A percentile compares a stretch with the other conserved stretches of the same genome.
Conservation (phyloP, 805 yeast genomes). For the Jamesozyma spencerorum region DNA sequence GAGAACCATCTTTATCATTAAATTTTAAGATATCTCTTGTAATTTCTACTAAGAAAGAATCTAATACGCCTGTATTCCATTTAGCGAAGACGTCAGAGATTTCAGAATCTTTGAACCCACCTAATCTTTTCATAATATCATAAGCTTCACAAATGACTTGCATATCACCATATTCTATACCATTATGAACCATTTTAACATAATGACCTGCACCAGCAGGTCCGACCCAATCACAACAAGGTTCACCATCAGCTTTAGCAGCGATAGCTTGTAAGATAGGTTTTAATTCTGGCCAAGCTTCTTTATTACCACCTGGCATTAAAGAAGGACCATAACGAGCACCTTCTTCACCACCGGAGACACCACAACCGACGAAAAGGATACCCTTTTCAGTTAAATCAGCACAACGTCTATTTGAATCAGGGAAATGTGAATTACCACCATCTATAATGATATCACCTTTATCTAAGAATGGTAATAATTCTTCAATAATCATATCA, state of each 20-base stretch:
- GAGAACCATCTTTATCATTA: constrained; percentile 84
- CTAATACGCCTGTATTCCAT: constrained; percentile 97
- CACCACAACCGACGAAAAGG: constrained; percentile 96
- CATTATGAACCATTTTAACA: constrained; percentile 99
- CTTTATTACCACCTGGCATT: constrained; percentile 98
- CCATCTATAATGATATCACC: constrained; percentile 99
- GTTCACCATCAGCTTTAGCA: constrained; percentile 96
- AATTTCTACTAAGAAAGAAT: constrained; percentile 93
- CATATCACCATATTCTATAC: constrained; percentile 99
- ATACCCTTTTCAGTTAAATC: constrained; percentile 83
- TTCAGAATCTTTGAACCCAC: constrained; percentile 82
- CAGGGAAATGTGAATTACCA: constrained; percentile 99
- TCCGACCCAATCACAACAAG: constrained; percentile 99
- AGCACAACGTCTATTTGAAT: constrained; percentile 90
- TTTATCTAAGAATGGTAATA: constrained; percentile 83
- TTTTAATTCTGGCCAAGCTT: constrained; percentile 98
- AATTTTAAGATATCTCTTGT: constrained; percentile 89
- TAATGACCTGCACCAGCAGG: constrained; percentile 98
- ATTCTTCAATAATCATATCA: constrained; percentile 79
- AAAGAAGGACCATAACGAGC: constrained; percentile 98
- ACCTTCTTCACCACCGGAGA: constrained; percentile 99
- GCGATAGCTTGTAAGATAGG: constrained; percentile 91
- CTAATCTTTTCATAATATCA: constrained; percentile 89
- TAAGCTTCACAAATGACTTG: constrained; percentile 97
- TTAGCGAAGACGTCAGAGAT: constrained; percentile 82